Base-by-base conservation (phyloP, 805 yeast species). In the Wickerhamiella nectarea region DNA sequence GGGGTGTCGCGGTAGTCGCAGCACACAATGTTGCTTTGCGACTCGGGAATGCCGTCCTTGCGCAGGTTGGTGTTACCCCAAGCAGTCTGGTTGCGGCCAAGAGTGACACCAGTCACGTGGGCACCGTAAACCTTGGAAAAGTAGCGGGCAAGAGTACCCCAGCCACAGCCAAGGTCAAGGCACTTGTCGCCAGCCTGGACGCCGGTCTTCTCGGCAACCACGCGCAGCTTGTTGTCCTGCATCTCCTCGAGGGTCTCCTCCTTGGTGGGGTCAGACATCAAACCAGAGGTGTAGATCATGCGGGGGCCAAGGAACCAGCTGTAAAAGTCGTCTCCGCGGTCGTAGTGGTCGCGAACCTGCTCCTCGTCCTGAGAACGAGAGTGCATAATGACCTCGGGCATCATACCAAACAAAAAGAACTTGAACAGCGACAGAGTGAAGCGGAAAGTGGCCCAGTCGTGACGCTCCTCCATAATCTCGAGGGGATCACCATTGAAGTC, bases 281-380 rank as follows among this genome's bases (percentile, higher is more conserved):
- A 67, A 59, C 95, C 95, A 18, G 89, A 77, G 29, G 95, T 86
- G 68, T 85, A 86, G 61, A 86, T 72, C 95, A 85, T 85, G 65
- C 95, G 77, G 50, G 94, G 91, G 48, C 95, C 95, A 54, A 85
- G 69, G 69, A 85, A 85, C 93, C 93, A 85, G 45, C 86, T 67
- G 73, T 86, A 86, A 65, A 85, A 85, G 64, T 86, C 95, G 60
- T 85, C 95, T 63, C 95, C 95, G 55, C 95, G 81, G 69, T 86
- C 95, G 63, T 85, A 85, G 67, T 85, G 94, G 57, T 81, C 95
- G 64, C 94, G 77, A 46, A 85, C 95, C 66, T 85, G 95, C 66
- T 85, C 95, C 68, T 85, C 95, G 61, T 86, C 95, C 68, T 85
- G 95, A 17, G 93, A 80, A 60, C 84, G 76, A 51, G 94, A 78